Percentiles rank a stretch among this genome's conserved stretches.
phyloP scores from a whole-genome alignment of 352 stramenopile genomes.

The Pythium dissotocum region DNA sequence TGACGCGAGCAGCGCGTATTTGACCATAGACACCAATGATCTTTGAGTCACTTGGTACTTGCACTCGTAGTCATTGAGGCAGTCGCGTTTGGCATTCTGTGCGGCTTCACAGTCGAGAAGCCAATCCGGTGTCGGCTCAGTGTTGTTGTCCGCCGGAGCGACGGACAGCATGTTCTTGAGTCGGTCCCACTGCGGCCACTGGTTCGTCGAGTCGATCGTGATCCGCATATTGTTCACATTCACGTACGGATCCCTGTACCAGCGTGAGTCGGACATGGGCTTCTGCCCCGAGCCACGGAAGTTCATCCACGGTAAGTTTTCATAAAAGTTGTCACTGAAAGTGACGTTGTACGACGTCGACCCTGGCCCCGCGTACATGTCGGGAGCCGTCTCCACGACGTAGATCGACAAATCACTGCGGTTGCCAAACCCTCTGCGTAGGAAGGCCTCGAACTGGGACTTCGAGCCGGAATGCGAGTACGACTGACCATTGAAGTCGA shows the following conservation, averaged over 20 bases:
- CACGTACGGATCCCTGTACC: background rate
- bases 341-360: background rate
- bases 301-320: background rate
- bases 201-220: background rate
- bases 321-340: background rate
- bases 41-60: background rate
- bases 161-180: background rate
- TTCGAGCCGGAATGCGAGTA: background rate
- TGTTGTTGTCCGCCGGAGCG: background rate
- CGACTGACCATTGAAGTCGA: background rate
- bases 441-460: background rate
- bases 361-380: background rate
- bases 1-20: background rate
- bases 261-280: background rate
- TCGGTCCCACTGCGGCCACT: slow-evolving; percentile 1
- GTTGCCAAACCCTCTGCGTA: background rate
- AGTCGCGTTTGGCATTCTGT: background rate
- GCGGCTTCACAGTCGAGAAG: background rate
- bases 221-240: background rate
- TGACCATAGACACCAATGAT: background rate
- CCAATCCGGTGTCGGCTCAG: background rate
- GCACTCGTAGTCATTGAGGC: background rate
- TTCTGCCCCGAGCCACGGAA: background rate
- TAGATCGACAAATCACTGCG: background rate
- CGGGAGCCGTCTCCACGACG: background rate